Evolutionary conservation across 306 rosid genomes (phyloP).

Genomic region (Dicorynia guianensis): DNA sequence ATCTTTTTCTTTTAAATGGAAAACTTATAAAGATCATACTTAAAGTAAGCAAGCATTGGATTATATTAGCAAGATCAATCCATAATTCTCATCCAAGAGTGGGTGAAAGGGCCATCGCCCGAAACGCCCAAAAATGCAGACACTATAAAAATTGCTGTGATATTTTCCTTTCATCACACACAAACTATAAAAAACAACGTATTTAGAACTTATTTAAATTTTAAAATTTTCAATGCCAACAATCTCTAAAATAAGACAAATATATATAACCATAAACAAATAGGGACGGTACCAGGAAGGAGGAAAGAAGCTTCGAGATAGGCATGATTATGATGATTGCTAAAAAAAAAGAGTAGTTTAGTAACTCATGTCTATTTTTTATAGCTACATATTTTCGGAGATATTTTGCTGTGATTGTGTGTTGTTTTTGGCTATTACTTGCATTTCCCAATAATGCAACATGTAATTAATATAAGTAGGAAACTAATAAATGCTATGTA

Average conservation of each 20-base stretch:
- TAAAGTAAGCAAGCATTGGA: constrained; percentile 3
- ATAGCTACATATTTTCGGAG: too few species aligned
- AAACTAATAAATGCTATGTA: too few species aligned
- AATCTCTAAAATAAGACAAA: too few species aligned
- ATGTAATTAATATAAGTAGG: too few species aligned
- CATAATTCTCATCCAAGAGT: neutral
- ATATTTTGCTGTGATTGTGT: too few species aligned
- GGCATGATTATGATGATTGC: constrained; percentile 51
- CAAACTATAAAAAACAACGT: too few species aligned
- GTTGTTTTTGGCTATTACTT: too few species aligned
- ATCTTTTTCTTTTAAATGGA: neutral
- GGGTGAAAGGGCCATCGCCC: neutral
- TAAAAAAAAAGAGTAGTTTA: too few species aligned
- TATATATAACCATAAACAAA: neutral
- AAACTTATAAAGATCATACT: neutral
- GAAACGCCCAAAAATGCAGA: neutral
- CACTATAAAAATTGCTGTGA: neutral
- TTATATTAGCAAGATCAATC: neutral
- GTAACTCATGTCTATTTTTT: too few species aligned
- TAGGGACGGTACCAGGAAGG: constrained; percentile 66
- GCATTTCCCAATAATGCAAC: too few species aligned
- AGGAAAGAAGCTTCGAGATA: constrained; percentile 88
- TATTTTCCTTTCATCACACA: neutral
- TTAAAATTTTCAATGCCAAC: neutral
- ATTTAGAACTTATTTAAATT: neutral